Percentiles rank a stretch among this genome's conserved stretches.
phyloP scores from a whole-genome alignment of 2,329 filamentous ascomycete genomes.

The Trichoderma cornu-damae region DNA sequence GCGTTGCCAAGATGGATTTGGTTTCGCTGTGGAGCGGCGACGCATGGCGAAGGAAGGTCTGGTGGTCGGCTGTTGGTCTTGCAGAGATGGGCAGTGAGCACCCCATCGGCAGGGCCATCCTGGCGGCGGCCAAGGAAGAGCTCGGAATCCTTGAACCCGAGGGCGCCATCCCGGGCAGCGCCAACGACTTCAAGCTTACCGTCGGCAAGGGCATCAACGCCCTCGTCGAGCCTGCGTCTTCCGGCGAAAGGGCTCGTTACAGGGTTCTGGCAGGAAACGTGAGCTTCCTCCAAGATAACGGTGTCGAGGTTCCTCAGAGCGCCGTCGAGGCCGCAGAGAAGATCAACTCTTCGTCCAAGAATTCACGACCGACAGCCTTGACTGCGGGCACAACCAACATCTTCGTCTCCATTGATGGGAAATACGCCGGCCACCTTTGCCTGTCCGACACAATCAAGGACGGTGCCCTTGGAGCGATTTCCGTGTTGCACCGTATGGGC shows the following conservation, averaged over 20 bases:
- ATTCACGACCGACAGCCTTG: constrained; percentile 29
- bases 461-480: constrained; percentile 72
- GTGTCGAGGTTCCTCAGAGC: constrained; percentile 59
- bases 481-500: constrained; percentile 77
- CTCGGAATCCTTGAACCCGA: constrained; percentile 63
- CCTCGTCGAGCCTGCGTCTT: constrained; percentile 68
- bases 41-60: constrained; percentile 66
- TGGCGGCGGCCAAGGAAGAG: constrained; percentile 67
- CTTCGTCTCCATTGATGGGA: constrained; percentile 78
- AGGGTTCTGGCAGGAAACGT: constrained; percentile 80
- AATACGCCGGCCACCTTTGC: constrained; percentile 75
- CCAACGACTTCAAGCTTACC: constrained; percentile 76
- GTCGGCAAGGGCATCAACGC: constrained; percentile 85
- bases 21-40: constrained; percentile 63
- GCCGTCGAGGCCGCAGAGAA: constrained; percentile 60
- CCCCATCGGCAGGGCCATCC: constrained; percentile 85
- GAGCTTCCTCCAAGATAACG: constrained; percentile 65
- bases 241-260: constrained; percentile 65
- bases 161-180: constrained; percentile 70
- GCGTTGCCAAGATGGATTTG: constrained; percentile 67
- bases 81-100: constrained; percentile 95
- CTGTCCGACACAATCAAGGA: constrained; percentile 90
- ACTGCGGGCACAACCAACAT: constrained; percentile 74
- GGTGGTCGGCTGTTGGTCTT: constrained; percentile 96
- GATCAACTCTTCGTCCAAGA: constrained; percentile 44